Conservation (phyloP, 2,329 filamentous ascomycete genomes). For the Colletotrichum salicis region DNA sequence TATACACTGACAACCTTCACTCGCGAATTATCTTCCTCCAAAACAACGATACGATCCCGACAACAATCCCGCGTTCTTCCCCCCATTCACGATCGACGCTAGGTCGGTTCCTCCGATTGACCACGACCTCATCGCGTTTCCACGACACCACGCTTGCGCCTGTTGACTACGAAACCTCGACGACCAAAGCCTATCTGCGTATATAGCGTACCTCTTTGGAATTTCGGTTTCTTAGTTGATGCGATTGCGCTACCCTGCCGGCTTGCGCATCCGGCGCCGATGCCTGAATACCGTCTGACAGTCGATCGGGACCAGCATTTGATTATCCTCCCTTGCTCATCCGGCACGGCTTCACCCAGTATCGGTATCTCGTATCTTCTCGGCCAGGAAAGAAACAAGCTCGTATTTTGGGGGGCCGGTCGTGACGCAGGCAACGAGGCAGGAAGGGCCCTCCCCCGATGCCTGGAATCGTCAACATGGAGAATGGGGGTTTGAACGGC, state of each 20-base stretch:
- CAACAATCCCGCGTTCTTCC: not conserved
- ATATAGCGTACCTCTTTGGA: not conserved
- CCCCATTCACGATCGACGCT: constrained; percentile 21
- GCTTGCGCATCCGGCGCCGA: constrained; percentile 36
- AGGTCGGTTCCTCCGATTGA: constrained; percentile 8
- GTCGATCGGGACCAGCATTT: constrained; percentile 23
- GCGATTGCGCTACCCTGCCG: constrained; percentile 24
- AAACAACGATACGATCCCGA: not conserved
- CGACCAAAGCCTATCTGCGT: not conserved
- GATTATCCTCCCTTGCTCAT: constrained; percentile 2
- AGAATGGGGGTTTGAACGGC: constrained; percentile 64
- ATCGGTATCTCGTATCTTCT: not conserved
- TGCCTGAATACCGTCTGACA: constrained; percentile 29
- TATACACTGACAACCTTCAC: not conserved
- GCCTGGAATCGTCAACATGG: constrained; percentile 66
- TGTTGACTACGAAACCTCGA: not conserved
- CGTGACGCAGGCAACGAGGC: constrained; percentile 33
- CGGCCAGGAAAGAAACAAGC: not conserved
- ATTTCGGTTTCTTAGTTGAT: constrained; percentile 14
- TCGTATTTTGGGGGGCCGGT: constrained; percentile 25
- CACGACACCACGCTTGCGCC: constrained; percentile 18
- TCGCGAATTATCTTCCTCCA: not conserved
- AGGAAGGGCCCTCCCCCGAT: constrained; percentile 47
- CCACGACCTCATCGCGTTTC: constrained; percentile 20
- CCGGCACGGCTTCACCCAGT: constrained; percentile 1